Conservation (phyloP, 345 rosid genomes). For the Eutrema japonicum region DNA sequence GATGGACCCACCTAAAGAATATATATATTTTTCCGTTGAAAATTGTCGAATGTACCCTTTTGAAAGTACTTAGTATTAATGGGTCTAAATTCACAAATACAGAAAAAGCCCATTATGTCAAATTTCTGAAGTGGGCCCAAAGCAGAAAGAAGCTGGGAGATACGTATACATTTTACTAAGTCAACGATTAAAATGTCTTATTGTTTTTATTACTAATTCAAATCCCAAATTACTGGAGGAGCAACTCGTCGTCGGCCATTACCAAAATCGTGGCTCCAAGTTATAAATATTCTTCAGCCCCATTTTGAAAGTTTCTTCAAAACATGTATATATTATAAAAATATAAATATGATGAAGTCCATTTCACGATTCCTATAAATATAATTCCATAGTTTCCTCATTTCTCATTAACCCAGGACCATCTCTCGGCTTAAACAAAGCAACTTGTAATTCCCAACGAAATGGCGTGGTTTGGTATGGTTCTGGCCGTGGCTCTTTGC, state of each 20-base stretch:
- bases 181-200: conserved; percentile 27
- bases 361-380: conserved; percentile 33
- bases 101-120: neutral
- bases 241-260: conserved; percentile 33
- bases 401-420: conserved; percentile 11
- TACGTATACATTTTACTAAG: neutral
- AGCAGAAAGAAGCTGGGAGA: conserved; percentile 10
- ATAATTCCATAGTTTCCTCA: conserved; percentile 8
- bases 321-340: neutral
- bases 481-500: conserved; percentile 48
- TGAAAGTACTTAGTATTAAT: neutral
- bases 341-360: conserved; percentile 11
- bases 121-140: conserved; percentile 8
- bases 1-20: conserved; percentile 3
- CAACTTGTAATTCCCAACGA: neutral
- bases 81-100: conserved; percentile 1
- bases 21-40: neutral
- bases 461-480: conserved; percentile 41
- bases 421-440: neutral
- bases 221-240: conserved; percentile 20
- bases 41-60: neutral
- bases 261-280: conserved; percentile 42
- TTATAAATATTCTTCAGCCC: conserved; percentile 13
- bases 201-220: conserved; percentile 23
- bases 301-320: conserved; percentile 12